Base-by-base conservation (phyloP, 73 alveolate genomes). In the Paramecium bursaria region DNA sequence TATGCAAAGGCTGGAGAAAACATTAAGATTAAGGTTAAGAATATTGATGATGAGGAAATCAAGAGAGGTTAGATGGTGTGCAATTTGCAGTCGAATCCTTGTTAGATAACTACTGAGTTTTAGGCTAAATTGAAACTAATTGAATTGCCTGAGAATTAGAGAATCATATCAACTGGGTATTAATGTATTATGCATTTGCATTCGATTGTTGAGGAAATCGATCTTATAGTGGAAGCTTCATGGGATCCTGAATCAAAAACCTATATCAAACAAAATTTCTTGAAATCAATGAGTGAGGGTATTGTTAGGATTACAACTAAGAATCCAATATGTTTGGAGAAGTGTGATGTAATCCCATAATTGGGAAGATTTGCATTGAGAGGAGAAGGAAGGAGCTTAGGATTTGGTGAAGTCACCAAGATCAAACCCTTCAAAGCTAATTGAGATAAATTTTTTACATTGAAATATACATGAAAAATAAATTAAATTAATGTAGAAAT, bases 301-400 rank as follows among this genome's bases (percentile, higher is more conserved):
- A 86, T 76, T 46, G 95, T 92, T 33, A 79, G 54, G 54, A 79
- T 79, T 17, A 49, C 48, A 1, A 13, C 60, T 49, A 75, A 76
- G 29, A 42, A 86, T 13, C 60, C 73, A n/a, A 44, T 93, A 39
- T 93, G 98, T 50, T 90, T 94, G 48, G 98, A 93, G 76, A 88
- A 87, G 86, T 93, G 86, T 67, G 92, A 85, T 19, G 77, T 86
- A n/a, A 60, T 92, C 61, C 74, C 80, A 74, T 60, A 86, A 73
- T 75, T 94, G 50, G 98, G 98, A 75, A 87, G 98, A 91, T 94
- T 94, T 86, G 88, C 96, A 4, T 88, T 94, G 85, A 92, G 98
- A 88, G 96, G 93, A 73, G 95, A 94, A 90, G 97, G 95, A 14
- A 91, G 87, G 87, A 46, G 47, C 5, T 39, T 79, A 3, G 89